phyloP scores from a whole-genome alignment of 2,329 filamentous ascomycete species.

The Hymenoscyphus infarciens region DNA sequence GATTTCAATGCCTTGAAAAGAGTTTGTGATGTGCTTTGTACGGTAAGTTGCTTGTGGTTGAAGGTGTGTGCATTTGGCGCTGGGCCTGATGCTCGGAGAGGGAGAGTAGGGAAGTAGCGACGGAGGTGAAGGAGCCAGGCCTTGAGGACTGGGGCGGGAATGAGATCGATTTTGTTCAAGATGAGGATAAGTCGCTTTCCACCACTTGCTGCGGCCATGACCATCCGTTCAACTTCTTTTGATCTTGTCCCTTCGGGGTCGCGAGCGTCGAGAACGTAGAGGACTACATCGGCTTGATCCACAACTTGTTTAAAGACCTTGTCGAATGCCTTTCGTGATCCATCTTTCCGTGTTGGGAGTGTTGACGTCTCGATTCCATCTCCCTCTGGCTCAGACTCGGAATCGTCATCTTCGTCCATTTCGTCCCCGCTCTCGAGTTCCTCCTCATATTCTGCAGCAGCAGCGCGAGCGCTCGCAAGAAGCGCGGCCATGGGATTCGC shows the following conservation, averaged over 20 bases:
- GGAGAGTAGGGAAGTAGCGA: conserved; percentile 86
- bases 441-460: conserved; percentile 69
- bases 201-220: conserved; percentile 82
- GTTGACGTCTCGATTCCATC: conserved; percentile 49
- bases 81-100: conserved; percentile 77
- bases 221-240: conserved; percentile 81
- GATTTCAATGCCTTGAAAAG: conserved; percentile 89
- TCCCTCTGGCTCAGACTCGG: conserved; percentile 44
- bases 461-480: conserved; percentile 74
- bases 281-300: conserved; percentile 81
- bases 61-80: conserved; percentile 86
- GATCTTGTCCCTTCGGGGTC: conserved; percentile 90
- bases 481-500: conserved; percentile 91
- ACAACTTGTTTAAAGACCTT: conserved; percentile 95
- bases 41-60: conserved; percentile 85
- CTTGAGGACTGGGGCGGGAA: conserved; percentile 77
- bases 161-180: conserved; percentile 92
- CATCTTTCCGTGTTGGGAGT: conserved; percentile 52
- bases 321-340: conserved; percentile 83
- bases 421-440: conserved; percentile 45
- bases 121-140: conserved; percentile 82
- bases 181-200: conserved; percentile 87
- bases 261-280: conserved; percentile 90
- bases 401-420: conserved; percentile 52
- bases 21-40: conserved; percentile 78